Conservation (phyloP, 176 grass and related monocot species). For the Saccharum spontaneum region DNA sequence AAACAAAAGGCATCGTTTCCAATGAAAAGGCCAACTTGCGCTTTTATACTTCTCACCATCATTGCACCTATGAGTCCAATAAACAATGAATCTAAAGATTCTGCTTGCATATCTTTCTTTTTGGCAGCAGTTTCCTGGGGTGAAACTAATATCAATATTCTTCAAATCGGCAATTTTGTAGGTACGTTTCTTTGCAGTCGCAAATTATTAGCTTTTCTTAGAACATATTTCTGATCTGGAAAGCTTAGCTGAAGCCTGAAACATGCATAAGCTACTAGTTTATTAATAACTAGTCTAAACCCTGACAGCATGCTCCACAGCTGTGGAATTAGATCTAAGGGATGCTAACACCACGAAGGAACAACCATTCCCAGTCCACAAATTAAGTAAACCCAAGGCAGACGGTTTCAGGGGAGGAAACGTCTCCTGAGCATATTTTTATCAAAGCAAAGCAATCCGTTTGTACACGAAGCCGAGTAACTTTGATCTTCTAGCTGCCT, state of each 20-base stretch:
- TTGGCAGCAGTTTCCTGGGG: neutral
- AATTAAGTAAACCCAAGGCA: neutral
- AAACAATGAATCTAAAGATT: neutral
- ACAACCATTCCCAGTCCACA: neutral
- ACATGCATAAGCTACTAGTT: neutral
- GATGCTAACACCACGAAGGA: neutral
- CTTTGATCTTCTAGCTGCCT: too few species aligned
- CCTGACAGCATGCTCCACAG: neutral
- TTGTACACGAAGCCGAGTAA: neutral
- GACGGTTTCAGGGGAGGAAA: neutral
- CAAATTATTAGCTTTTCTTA: neutral
- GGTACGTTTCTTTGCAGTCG: neutral
- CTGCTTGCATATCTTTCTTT: neutral
- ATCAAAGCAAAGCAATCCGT: neutral
- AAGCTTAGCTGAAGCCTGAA: neutral
- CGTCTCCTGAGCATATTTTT: neutral
- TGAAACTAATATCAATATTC: neutral
- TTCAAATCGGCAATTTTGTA: neutral
- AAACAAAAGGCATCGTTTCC: neutral
- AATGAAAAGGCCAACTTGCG: neutral
- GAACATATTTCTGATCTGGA: neutral
- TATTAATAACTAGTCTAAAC: neutral
- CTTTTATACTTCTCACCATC: conserved; percentile 9
- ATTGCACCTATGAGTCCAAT: neutral
- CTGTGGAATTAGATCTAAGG: neutral